These are phyloP conservation scores for Cercospora beticola DNA, from an alignment of 2,329 filamentous ascomycete species.

Conservation along the genomic window DNA sequence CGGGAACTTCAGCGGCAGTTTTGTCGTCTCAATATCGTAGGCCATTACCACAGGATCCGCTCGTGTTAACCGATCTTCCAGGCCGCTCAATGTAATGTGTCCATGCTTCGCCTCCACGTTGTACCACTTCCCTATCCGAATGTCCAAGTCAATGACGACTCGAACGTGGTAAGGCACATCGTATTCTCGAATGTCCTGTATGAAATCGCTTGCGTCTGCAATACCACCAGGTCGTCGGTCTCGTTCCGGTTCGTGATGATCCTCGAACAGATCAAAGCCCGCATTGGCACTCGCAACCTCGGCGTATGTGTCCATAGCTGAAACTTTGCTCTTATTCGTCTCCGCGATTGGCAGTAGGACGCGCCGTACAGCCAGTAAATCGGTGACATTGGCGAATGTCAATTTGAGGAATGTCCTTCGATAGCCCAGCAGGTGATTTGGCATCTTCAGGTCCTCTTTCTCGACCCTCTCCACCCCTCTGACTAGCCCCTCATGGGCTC, in stretches of 20 bases:
- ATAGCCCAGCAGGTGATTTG: constrained; percentile 92
- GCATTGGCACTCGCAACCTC: constrained; percentile 86
- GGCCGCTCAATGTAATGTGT: constrained; percentile 74
- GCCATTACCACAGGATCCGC: constrained; percentile 97
- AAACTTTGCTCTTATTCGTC: constrained; percentile 94
- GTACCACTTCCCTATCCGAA: constrained; percentile 96
- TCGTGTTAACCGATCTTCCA: constrained; percentile 83
- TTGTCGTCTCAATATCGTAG: constrained; percentile 98
- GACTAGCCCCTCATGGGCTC: constrained; percentile 75
- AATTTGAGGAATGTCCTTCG: constrained; percentile 84
- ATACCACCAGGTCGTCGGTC: constrained; percentile 73
- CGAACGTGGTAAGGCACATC: constrained; percentile 99
- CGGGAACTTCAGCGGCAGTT: constrained; percentile 92
- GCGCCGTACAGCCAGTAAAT: constrained; percentile 80
- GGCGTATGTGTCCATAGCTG: constrained; percentile 96
- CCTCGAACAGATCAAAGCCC: constrained; percentile 93
- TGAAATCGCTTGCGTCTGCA: constrained; percentile 90
- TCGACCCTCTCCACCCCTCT: constrained; percentile 75
- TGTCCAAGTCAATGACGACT: constrained; percentile 94
- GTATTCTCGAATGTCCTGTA: constrained; percentile 98
- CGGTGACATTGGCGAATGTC: constrained; percentile 80
- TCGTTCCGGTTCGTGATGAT: constrained; percentile 62
- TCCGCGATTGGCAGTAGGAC: constrained; percentile 88
- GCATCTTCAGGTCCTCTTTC: constrained; percentile 79
- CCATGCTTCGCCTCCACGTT: constrained; percentile 93